Percentiles rank a stretch among this genome's conserved stretches.
phyloP scores from a whole-genome alignment of 177 flowering plant species.

The Vitis hybrid region DNA sequence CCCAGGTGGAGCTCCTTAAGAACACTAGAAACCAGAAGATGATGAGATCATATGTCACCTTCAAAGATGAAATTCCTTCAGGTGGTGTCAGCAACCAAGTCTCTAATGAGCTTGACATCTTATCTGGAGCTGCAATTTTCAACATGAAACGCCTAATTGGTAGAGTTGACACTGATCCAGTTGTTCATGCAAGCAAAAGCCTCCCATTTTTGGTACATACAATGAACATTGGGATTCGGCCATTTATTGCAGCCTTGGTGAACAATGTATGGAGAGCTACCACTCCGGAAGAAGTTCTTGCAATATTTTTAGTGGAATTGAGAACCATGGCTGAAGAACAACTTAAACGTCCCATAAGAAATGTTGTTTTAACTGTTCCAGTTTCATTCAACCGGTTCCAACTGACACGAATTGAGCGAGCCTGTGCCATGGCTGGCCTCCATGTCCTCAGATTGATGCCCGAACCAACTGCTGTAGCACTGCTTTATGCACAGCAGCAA shows the following conservation, averaged over 20 bases:
- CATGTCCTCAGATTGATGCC: conserved; percentile 86
- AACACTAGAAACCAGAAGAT: conserved; percentile 75
- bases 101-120: conserved; percentile 61
- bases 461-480: conserved; percentile 90
- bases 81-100: conserved; percentile 62
- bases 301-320: conserved; percentile 75
- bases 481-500: conserved; percentile 86
- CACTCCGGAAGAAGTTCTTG: conserved; percentile 89
- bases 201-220: conserved; percentile 90
- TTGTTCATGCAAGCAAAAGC: conserved; percentile 70
- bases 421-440: conserved; percentile 95
- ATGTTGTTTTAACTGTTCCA: conserved; percentile 76
- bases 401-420: conserved; percentile 74
- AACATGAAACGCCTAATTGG: conserved; percentile 89
- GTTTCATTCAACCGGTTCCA: conserved; percentile 90
- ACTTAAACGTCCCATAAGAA: conserved; percentile 57
- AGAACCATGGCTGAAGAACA: conserved; percentile 69
- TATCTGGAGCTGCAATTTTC: conserved; percentile 83
- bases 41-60: conserved; percentile 71
- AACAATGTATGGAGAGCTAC: conserved; percentile 85
- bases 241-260: conserved; percentile 88
- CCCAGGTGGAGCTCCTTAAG: conserved; percentile 69
- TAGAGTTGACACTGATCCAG: conserved; percentile 83
- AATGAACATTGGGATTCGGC: conserved; percentile 75
- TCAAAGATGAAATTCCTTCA: conserved; percentile 65